Evolutionary conservation across 2,329 filamentous ascomycete genomes (phyloP), one percentile per base, ranked within the genome.

Genomic region (Fusarium musae): DNA sequence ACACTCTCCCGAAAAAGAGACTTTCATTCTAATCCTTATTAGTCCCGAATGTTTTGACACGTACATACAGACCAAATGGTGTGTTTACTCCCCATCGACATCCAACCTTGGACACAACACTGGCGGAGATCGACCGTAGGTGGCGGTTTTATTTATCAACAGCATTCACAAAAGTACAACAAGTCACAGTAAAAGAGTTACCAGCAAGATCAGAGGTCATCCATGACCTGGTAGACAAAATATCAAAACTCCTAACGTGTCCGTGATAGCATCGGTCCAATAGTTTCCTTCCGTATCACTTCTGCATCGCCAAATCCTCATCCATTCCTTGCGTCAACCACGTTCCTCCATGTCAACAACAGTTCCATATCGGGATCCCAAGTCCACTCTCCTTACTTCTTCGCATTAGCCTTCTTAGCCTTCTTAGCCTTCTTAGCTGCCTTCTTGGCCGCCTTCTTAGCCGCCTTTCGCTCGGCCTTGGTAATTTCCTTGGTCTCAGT

Each of bases 401-500:
- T 32, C 6, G 34, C 34, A 0, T 28, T 37, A 2, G 30, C 21
- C 30, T 50, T 50, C n/a, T 43, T 43, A 2, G 47, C 30, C 37
- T 46, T 46, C 43, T 46, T 46, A 2, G 34, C 34, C 9, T 46
- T 46, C 43, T 46, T 46, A 2, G 34, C 34, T 7, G 19, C 21
- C 37, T 46, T 46, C 43, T 46, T 46, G 0, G 34, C 34, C 9
- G 21, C 16, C 26, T 40, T 30, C 36, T 39, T 39, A 0, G 34
- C 32, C 23, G 28, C n/a, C 23, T 54, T 39, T 26, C 17, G 23
- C 0, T 26, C 34, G 9, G 9, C 34, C 23, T 39, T 54, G 11
- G 21, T 9, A 1, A 6, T 4, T 1, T 23, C 47, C 28, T 32
- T 32, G 0, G 11, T 13, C 0, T 50, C 3, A 5, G 3, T 50